These are phyloP conservation scores for Hypoxylon sp. DNA, from an alignment of 2,329 filamentous ascomycete genomes.

Conservation along the genomic window DNA sequence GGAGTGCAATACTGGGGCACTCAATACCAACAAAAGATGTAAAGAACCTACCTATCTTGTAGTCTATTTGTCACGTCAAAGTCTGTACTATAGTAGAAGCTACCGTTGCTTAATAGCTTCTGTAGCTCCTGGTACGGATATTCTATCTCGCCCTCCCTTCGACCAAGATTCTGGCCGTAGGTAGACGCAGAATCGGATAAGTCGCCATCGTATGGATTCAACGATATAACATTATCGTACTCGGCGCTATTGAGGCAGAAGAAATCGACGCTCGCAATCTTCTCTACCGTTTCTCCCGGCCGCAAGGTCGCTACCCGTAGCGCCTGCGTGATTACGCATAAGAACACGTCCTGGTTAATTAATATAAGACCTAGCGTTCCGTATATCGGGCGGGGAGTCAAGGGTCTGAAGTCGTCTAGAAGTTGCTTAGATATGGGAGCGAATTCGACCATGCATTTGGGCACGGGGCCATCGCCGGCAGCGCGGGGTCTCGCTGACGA, in stretches of 20 bases:
- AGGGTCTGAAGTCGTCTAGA: slow-evolving; percentile 78
- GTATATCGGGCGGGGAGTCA: slow-evolving; percentile 80
- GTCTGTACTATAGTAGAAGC: slow-evolving; percentile 98
- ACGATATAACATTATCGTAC: slow-evolving; percentile 80
- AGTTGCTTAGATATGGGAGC: slow-evolving; percentile 71
- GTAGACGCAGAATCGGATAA: slow-evolving; percentile 59
- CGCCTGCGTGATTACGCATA: slow-evolving; percentile 87
- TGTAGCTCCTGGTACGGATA: slow-evolving; percentile 92
- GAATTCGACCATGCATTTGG: slow-evolving; percentile 91
- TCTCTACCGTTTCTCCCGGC: slow-evolving; percentile 89
- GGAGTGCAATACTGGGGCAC: slow-evolving; percentile 25
- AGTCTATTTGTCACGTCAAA: slow-evolving; percentile 95
- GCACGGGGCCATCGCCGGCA: slow-evolving; percentile 58
- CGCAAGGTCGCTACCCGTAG: slow-evolving; percentile 83
- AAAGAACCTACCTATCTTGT: slow-evolving; percentile 81
- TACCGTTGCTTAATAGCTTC: slow-evolving; percentile 91
- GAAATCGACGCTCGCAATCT: slow-evolving; percentile 89
- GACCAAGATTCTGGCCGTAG: slow-evolving; percentile 66
- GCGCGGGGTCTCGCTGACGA: slow-evolving; percentile 59
- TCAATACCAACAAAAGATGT: slow-evolving; percentile 33
- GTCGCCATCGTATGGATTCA: slow-evolving; percentile 65
- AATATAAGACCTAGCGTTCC: slow-evolving; percentile 91
- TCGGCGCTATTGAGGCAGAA: slow-evolving; percentile 89
- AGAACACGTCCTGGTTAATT: slow-evolving; percentile 84
- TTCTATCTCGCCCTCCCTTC: slow-evolving; percentile 78